phyloP scores from a whole-genome alignment of 1,284 basidiomycete genomes.

The Boletus mariae region DNA sequence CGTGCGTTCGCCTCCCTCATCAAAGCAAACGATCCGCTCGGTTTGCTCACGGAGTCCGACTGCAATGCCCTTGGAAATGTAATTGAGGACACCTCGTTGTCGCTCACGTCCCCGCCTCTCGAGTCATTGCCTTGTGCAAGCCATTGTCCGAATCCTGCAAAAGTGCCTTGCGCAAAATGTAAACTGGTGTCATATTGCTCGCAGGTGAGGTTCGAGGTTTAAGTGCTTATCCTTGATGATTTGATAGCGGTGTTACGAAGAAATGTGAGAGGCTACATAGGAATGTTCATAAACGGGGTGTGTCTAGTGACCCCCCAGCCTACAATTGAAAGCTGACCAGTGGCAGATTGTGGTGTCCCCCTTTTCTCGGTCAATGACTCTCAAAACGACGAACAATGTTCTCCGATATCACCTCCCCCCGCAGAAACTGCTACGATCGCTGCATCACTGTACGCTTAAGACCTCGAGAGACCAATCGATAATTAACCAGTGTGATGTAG shows the following conservation, averaged over 20 bases:
- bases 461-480: neutral
- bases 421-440: neutral
- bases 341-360: constrained; percentile 17
- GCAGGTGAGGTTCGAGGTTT: constrained; percentile 18
- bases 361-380: neutral
- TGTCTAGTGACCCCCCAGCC: neutral
- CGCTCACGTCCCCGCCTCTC: constrained; percentile 16
- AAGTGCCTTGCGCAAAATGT: constrained; percentile 31
- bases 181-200: constrained; percentile 41
- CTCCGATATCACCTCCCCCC: neutral
- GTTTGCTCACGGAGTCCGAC: constrained; percentile 14
- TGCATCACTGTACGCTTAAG: constrained; percentile 15
- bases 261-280: constrained; percentile 22
- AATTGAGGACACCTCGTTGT: constrained; percentile 13
- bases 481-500: constrained; percentile 5
- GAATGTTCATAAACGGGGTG: constrained; percentile 19
- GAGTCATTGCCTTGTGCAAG: constrained; percentile 24
- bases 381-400: neutral
- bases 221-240: neutral
- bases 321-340: constrained; percentile 1
- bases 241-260: constrained; percentile 6
- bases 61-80: constrained; percentile 18
- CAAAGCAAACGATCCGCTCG: constrained; percentile 21
- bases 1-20: constrained; percentile 12
- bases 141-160: constrained; percentile 26